Evolutionary conservation across 129 eudicot genomes (phyloP), one percentile per base, ranked within the genome.

Genomic region (Ambrosia artemisiifolia): DNA sequence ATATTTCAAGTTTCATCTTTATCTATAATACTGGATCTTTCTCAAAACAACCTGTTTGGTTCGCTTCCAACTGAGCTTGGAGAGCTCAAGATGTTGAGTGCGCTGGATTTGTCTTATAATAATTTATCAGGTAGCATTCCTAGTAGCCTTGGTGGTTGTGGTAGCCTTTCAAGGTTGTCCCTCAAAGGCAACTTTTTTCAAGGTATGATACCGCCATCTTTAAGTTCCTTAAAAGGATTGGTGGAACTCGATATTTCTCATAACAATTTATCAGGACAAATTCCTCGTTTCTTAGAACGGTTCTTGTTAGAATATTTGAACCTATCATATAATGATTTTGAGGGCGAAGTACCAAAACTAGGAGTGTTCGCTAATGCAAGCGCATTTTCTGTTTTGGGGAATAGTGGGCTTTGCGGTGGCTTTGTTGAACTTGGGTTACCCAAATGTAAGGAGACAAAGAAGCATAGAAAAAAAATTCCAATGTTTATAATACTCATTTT

Each of bases 181-280:
- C 36, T 63, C 24, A n/a, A 34, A 6, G 47, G 47, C 12, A 63
- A 63, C 24, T 63, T 63, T 5, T 63, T 63, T 63, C 48, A 63
- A 34, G 69, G 69, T 11, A 35, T 18, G 48, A 63, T 63, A 63
- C 69, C 60, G 12, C 60, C 20, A 67, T 67, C 69, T 35, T 63
- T 63, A 57, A 20, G 63, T 28, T 57, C 63, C 4, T 57, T 57
- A 14, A 24, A 33, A 24, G 36, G 63, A 57, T 6, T 57, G 63
- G 63, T 3, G 36, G 63, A 11, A 57, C 48, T 63, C 16, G 48
- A 63, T 63, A 17, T 63, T 63, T 63, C 69, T 17, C 69, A 40
- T 34, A 63, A 63, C 14, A 63, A 63, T 34, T 63, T 63, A 33
- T 63, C 69, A 0, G 48, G 69, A 11, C 69, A 35, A 63, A 63